Evolutionary conservation across 148 eudicot genomes (phyloP).

Genomic region (Vaccinium corymbosum): DNA sequence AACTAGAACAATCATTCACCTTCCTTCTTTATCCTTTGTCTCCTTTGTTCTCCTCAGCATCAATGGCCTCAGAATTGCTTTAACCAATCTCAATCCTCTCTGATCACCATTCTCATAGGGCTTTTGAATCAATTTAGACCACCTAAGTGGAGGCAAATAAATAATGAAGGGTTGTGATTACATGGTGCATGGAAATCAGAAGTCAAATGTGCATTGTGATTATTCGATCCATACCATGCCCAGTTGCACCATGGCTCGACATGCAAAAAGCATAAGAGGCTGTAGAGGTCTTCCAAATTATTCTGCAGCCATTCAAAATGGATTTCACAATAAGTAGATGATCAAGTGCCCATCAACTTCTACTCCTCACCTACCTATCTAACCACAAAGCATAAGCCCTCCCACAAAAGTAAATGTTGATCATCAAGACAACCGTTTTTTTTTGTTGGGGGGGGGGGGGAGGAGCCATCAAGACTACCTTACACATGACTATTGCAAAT

Average conservation of each 20-base stretch:
- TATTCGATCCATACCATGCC: slow-evolving; percentile 44
- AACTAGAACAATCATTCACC: slow-evolving; percentile 35
- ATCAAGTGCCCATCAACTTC: background rate
- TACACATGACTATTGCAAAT: background rate
- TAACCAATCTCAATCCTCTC: slow-evolving; percentile 49
- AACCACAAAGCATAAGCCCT: background rate
- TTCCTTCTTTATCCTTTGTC: slow-evolving; percentile 59
- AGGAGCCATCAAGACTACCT: too few species aligned
- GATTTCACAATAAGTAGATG: background rate
- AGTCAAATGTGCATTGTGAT: background rate
- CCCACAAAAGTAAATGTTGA: background rate
- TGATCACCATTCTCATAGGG: slow-evolving; percentile 64
- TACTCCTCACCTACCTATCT: background rate
- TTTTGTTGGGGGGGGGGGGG: too few species aligned
- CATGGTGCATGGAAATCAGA: background rate
- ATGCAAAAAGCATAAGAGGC: slow-evolving; percentile 62
- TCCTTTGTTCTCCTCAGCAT: slow-evolving; percentile 78
- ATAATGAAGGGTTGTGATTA: background rate
- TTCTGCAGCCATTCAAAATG: slow-evolving; percentile 41
- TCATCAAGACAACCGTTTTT: background rate
- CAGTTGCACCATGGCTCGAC: slow-evolving; percentile 80
- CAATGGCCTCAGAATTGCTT: slow-evolving; percentile 52
- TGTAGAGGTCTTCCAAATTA: slow-evolving; percentile 64
- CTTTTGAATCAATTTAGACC: slow-evolving; percentile 54
- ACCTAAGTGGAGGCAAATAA: slow-evolving; percentile 26